Percentiles rank a stretch among this genome's conserved stretches.
Evolutionary conservation across 164 flowering plant species (phyloP).

Genomic region (Magnolia kwangsiensis): DNA sequence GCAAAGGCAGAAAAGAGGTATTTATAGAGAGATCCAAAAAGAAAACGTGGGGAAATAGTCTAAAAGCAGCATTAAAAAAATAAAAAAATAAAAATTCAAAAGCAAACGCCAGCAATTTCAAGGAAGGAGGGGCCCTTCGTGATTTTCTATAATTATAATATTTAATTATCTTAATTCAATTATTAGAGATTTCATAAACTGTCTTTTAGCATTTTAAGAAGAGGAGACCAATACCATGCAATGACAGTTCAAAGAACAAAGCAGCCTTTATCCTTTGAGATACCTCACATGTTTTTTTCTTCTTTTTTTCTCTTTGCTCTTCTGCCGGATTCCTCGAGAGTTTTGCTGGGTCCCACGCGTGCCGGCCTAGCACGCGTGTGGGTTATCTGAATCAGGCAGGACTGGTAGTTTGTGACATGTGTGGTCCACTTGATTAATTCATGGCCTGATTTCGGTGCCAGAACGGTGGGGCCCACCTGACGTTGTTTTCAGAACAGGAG

Average conservation of each 20-base stretch:
- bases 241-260: neutral
- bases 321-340: no score
- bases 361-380: no score
- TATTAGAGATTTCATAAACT: slow-evolving; percentile 8
- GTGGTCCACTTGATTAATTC: no score
- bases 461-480: no score
- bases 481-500: no score
- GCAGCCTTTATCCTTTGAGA: neutral
- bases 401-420: no score
- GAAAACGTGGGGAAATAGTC: slow-evolving; percentile 7
- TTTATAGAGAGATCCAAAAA: neutral
- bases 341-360: no score
- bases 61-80: neutral
- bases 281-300: no score
- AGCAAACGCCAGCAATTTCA: slow-evolving; percentile 8
- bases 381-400: no score
- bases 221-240: neutral
- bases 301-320: no score
- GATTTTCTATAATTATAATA: neutral
- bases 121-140: slow-evolving; percentile 9
- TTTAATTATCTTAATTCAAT: neutral
- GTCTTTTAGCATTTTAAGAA: neutral
- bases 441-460: no score
- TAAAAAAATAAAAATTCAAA: neutral
- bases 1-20: neutral